Evolutionary conservation across 2,329 filamentous ascomycete genomes (phyloP), one percentile per base, ranked within the genome.

Genomic region (Bretziella fagacearum): DNA sequence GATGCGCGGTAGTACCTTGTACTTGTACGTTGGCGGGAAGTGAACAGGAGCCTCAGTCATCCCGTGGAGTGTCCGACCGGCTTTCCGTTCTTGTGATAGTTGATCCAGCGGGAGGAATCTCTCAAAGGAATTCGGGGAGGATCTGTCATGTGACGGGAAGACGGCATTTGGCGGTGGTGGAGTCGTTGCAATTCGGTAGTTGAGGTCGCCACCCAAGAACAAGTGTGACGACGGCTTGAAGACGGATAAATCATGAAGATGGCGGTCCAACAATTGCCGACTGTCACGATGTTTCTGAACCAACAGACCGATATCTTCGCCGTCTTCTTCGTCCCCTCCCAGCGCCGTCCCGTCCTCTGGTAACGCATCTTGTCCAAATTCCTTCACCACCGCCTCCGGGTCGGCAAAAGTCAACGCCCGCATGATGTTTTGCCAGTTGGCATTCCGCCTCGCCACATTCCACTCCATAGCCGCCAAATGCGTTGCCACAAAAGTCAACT

Each of bases 1-100:
- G 8, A 54, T 52, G 15, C 55, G 58, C 1, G 61, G 63, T 49
- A 69, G 55, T 1, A 71, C 60, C 27, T 71, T 69, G 60, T 91
- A 93, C 62, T 98, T 98, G 68, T 98, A 98, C 0, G 91, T 95
- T 0, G 91, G 91, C 1, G 86, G 81, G 56, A 96, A 98, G 3
- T 61, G 62, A 50, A 96, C 76, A 1, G 71, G 65, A 1, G 78
- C 73, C 63, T 98, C 91, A 7, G 66, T 64, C 27, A 98, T 66
- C 3, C 84, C 79, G 53, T 96, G 86, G 20, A 93, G 65, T 2
- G 83, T 84, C 13, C 77, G 71, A 0, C 78, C 76, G 1, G 77
- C 77, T 3, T 62, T 62, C 45, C 74, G 75, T 62, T 96, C 86
- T 41, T 73, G 69, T 2, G 66, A 78, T 18, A 96, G 71, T 63